Conservation (phyloP, 2,329 filamentous ascomycete species). For the Aspergillus glaucus region DNA sequence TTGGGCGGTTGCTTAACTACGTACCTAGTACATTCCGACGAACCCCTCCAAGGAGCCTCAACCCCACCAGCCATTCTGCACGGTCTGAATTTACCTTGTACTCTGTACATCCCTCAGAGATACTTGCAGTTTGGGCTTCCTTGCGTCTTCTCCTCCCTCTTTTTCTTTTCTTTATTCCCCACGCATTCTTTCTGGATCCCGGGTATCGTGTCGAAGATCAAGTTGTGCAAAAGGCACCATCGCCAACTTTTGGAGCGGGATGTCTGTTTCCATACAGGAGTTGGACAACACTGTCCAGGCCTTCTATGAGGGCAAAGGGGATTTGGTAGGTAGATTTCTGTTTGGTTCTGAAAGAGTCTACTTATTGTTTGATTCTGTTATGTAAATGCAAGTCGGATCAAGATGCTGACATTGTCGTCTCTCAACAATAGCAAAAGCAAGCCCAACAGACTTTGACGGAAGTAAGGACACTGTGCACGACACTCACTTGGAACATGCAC, state of each 20-base stretch:
- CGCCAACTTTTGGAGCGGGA: constrained; percentile 35
- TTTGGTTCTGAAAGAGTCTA: too few species aligned
- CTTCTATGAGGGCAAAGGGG: constrained; percentile 95
- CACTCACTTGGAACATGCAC: constrained; percentile 1
- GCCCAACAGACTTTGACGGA: constrained; percentile 90
- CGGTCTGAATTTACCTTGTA: constrained; percentile 8
- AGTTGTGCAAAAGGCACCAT: constrained; percentile 21
- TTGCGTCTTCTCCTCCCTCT: not conserved
- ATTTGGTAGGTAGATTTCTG: constrained; percentile 58
- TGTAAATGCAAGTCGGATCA: not conserved
- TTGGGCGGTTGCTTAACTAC: not conserved
- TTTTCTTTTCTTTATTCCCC: not conserved
- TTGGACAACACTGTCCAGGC: constrained; percentile 92
- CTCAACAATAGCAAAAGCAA: constrained; percentile 72
- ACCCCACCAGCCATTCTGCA: constrained; percentile 22
- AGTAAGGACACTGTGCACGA: constrained; percentile 47
- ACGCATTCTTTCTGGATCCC: not conserved
- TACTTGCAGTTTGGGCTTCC: constrained; percentile 5
- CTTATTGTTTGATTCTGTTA: not conserved
- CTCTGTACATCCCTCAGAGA: constrained; percentile 4
- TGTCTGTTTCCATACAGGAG: constrained; percentile 77
- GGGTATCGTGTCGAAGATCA: constrained; percentile 1
- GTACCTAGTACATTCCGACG: constrained; percentile 10
- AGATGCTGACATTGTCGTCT: not conserved
- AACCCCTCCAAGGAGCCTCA: constrained; percentile 20